Percentiles rank a stretch among this genome's conserved stretches.
phyloP scores from a whole-genome alignment of 352 stramenopile genomes.

The Saprolegnia parasitica region DNA sequence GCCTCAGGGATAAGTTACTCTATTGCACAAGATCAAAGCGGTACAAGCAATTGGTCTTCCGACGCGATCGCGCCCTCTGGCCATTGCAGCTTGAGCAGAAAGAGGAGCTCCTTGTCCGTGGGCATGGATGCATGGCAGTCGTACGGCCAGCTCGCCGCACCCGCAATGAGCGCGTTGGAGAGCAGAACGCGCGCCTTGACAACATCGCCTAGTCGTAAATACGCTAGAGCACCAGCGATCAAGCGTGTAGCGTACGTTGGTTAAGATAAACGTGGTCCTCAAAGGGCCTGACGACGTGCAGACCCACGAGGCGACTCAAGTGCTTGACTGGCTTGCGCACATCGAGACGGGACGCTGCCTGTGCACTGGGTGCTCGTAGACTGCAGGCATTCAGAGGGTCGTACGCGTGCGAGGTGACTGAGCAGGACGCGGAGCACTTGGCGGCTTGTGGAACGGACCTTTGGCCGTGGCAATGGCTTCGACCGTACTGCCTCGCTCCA shows the following conservation, averaged over 20 bases:
- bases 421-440: slow-evolving; percentile 13
- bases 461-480: not conserved
- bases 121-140: not conserved
- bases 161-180: not conserved
- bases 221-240: not conserved
- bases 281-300: slow-evolving; percentile 1
- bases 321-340: not conserved
- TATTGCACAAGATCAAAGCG: not conserved
- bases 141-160: slow-evolving; percentile 11
- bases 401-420: slow-evolving; percentile 1
- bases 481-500: not conserved
- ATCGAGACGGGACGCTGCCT: not conserved
- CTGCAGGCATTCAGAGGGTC: not conserved
- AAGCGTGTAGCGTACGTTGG: not conserved
- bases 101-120: not conserved
- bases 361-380: not conserved
- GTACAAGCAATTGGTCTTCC: slow-evolving; percentile 14
- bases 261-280: not conserved
- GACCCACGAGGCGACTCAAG: not conserved
- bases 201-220: not conserved
- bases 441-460: not conserved
- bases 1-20: not conserved
- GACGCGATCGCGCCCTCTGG: not conserved
- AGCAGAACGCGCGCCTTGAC: not conserved
- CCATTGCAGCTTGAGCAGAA: slow-evolving; percentile 6